Evolutionary conservation across 306 rosid genomes (phyloP).

Genomic region (Cicer judaicum): DNA sequence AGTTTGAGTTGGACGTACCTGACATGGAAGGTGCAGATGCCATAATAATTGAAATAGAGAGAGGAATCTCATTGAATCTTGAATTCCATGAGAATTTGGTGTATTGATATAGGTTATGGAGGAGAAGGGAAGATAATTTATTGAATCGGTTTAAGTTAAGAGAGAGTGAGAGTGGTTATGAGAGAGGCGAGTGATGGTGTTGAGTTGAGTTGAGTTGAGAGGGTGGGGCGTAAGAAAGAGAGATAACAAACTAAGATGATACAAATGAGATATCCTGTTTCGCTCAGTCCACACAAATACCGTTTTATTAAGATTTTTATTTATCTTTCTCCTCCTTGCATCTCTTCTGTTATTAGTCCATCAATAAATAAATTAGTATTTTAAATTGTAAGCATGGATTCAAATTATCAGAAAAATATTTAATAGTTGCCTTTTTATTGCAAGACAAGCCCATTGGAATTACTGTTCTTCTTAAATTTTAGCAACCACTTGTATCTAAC

Average conservation of each 20-base stretch:
- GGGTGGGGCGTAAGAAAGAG: constrained; percentile 36
- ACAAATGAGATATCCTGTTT: constrained; percentile 54
- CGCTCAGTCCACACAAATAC: constrained; percentile 92
- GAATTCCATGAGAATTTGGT: constrained; percentile 36
- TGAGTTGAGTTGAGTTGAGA: background rate
- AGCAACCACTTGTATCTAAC: too few species aligned
- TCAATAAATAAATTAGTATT: too few species aligned
- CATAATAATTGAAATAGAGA: constrained; percentile 63
- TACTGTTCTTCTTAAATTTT: too few species aligned
- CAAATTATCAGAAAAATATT: too few species aligned
- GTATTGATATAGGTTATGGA: constrained; percentile 20
- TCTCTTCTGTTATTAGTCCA: background rate
- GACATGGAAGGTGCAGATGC: constrained; percentile 91
- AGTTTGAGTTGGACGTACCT: constrained; percentile 54
- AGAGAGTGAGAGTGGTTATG: constrained; percentile 33
- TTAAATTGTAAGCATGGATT: too few species aligned
- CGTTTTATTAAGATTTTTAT: constrained; percentile 56
- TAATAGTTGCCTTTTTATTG: too few species aligned
- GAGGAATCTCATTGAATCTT: constrained; percentile 83
- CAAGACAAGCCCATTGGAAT: too few species aligned
- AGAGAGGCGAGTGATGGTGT: background rate
- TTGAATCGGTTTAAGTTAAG: constrained; percentile 19
- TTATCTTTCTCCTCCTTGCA: background rate
- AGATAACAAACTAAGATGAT: constrained; percentile 52
- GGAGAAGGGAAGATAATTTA: constrained; percentile 1